Evolutionary conservation across 441 rosid genomes (phyloP), one percentile per base, ranked within the genome.

Genomic region (Jatropha multifida): DNA sequence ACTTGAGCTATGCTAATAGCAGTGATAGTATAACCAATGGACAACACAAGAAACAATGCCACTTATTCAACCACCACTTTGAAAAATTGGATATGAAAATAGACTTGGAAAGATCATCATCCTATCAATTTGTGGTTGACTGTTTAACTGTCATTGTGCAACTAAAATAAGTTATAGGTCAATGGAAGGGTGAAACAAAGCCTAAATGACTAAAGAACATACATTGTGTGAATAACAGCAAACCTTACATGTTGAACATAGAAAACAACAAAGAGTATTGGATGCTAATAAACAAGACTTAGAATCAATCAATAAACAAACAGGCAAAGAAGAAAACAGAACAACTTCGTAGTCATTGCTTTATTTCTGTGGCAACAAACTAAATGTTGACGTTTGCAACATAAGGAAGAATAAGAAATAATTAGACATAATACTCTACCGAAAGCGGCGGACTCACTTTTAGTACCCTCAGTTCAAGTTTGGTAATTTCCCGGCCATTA

Each of bases 401-500:
- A 17, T 68, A 11, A 12, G 56, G 26, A 64, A 26, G 71, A 68
- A 63, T 14, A 2, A 66, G 38, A 62, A 61, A 62, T 55, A 65
- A 17, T 8, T 17, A 37, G 41, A 32, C 7, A 6, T 7, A 32
- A 61, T 32, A 32, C 40, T 10, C 5, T 9, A 68, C 49, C 15
- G 64, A 61, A 73, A 44, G 60, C 20, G 76, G 67, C 37, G 15
- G 61, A 18, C 78, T 84, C 81, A 94, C 99, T 88, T 82, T 94
- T 67, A 96, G 85, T 37, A 96, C 87, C 85, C 95, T 93, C 75
- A 83, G 76, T 74, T 96, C 98, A 71, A 85, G 94, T 86, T 85
- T 96, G 37, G 99, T 96, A 71, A 96, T 94, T 86, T 96, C 97
- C 56, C 98, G 83, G 54, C 99, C 99, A 55, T 94, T 96, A 5